Evolutionary conservation across 2,329 filamentous ascomycete species (phyloP), one percentile per base, ranked within the genome.

Genomic region (Coniochaeta sp.): DNA sequence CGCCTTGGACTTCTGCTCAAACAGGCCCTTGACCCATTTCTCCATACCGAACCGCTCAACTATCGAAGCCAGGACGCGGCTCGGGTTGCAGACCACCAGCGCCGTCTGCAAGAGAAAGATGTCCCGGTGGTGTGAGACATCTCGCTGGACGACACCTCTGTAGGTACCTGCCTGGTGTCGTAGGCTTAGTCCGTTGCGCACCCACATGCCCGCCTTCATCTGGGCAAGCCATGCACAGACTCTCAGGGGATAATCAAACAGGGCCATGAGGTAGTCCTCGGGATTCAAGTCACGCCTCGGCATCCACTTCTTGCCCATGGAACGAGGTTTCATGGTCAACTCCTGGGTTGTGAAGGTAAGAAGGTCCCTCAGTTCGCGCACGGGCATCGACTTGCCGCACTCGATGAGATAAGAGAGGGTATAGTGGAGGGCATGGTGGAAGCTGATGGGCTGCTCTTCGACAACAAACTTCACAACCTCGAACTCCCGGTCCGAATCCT

Each of bases 171-270:
- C 95, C 74, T 99, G 95, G 72, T 99, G 95, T 43, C 93, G 87
- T 58, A 99, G 82, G 68, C 93, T 98, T 70, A 99, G 91, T 1
- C 95, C 95, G 70, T 99, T 99, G 60, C 95, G 87, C 64, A 99
- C 93, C 95, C 96, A 99, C 87, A 98, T 96, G 58, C 92, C 91
- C 19, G 93, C 92, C 73, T 96, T 96, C 86, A 99, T 98, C 76
- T 99, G 96, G 6, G 95, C 90, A 34, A 99, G 80, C 95, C 95
- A 99, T 22, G 91, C 92, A 71, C 92, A 97, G 0, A 98, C 93
- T 58, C 96, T 85, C 4, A 99, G 79, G 0, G 96, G 93, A 68
- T 91, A 96, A 72, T 99, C 95, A 68, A 99, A 96, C 58, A 92
- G 85, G 1, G 90, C 88, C 72, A 96, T 87, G 24, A 96, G 79